These are phyloP conservation scores for Physaria fendleri DNA, from an alignment of 345 rosid species.

Conservation along the genomic window DNA sequence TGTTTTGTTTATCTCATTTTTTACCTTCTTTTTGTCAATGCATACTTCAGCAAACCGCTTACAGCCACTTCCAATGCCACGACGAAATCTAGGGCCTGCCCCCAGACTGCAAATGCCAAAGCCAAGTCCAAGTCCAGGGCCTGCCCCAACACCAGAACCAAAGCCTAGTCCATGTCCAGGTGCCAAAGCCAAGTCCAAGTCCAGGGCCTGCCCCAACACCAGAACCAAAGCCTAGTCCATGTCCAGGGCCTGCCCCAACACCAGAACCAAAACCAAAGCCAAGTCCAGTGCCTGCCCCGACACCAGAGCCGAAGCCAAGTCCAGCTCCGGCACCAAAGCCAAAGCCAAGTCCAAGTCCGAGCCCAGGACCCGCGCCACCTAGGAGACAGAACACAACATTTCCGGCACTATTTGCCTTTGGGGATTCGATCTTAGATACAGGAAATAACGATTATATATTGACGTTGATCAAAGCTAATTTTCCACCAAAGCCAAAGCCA, in stretches of 20 bases:
- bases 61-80: background rate
- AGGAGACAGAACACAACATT: constrained; percentile 9
- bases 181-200: no score
- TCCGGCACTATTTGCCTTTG: constrained; percentile 41
- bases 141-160: background rate
- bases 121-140: background rate
- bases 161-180: constrained; percentile 1
- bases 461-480: constrained; percentile 39
- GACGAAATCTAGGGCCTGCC: background rate
- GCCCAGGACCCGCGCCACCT: background rate
- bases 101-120: background rate
- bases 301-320: background rate
- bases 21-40: background rate
- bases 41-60: constrained; percentile 16
- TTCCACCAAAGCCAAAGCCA: no score
- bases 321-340: background rate
- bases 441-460: constrained; percentile 47
- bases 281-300: no score
- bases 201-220: no score
- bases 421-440: constrained; percentile 54
- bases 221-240: no score
- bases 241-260: no score
- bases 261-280: background rate
- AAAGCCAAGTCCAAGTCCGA: background rate
- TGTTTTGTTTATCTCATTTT: constrained; percentile 12